A percentile compares a stretch with the other conserved stretches of the same genome.
Conservation (phyloP, 225 moss, liverwort and hornwort genomes). For the Physcomitrium patens region DNA sequence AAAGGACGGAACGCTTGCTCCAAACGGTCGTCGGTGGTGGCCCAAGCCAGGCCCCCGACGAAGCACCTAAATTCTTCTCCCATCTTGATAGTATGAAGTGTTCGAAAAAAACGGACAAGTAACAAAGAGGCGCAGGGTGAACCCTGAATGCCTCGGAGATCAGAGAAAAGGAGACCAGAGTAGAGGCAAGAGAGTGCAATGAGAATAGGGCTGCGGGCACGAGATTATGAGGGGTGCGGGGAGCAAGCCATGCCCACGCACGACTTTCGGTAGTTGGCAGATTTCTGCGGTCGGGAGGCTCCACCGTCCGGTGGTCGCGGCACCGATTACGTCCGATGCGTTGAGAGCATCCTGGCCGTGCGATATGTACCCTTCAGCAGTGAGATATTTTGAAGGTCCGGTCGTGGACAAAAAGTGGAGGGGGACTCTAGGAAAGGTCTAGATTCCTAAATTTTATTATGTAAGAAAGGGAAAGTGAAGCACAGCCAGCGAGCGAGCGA, state of each 20-base stretch:
- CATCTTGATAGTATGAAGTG: slow-evolving; percentile 17
- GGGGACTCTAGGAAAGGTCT: too few species aligned
- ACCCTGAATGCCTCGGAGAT: slow-evolving; percentile 30
- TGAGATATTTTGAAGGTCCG: too few species aligned
- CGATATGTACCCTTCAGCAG: too few species aligned
- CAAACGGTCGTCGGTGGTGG: slow-evolving; percentile 59
- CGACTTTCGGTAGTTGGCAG: too few species aligned
- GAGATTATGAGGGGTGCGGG: slow-evolving; percentile 28
- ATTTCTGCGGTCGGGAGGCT: too few species aligned
- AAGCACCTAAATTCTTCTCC: slow-evolving; percentile 78
- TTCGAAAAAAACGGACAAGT: not conserved
- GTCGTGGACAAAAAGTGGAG: too few species aligned
- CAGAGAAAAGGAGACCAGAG: slow-evolving; percentile 2
- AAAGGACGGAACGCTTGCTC: slow-evolving; percentile 65
- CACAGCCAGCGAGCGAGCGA: too few species aligned
- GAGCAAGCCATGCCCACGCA: slow-evolving; percentile 5
- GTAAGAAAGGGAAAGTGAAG: too few species aligned
- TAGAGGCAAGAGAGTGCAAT: not conserved
- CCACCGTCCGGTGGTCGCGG: too few species aligned
- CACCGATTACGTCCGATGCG: too few species aligned
- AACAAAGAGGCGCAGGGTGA: slow-evolving; percentile 4
- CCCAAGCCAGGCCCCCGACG: slow-evolving; percentile 89
- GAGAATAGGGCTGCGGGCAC: rapidly evolving
- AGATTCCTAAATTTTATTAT: too few species aligned
- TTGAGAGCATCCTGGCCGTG: too few species aligned